Conservation (phyloP, 108 stramenopile species). For the Discostella pseudostelligera region DNA sequence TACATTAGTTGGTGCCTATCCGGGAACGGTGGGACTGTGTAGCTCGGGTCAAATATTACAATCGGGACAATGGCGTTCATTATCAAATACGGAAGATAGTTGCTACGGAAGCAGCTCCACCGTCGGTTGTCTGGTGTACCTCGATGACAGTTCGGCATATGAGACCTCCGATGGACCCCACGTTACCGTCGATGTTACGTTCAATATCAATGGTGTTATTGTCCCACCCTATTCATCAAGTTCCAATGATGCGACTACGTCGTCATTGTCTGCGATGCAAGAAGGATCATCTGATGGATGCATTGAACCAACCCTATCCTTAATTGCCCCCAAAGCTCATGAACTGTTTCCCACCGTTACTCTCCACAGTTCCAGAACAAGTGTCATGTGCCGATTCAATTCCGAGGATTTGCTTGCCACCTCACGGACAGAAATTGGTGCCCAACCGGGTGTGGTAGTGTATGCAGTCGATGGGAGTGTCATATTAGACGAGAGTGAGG, state of each 20-base stretch:
- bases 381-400: conserved; percentile 89
- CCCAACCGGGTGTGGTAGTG: conserved; percentile 72
- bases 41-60: conserved; percentile 88
- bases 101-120: conserved; percentile 80
- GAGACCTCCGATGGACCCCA: conserved; percentile 91
- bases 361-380: conserved; percentile 81
- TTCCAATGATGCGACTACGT: neutral
- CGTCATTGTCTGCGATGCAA: conserved; percentile 11
- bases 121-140: conserved; percentile 90
- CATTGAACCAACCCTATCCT: conserved; percentile 48
- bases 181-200: conserved; percentile 83
- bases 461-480: conserved; percentile 94
- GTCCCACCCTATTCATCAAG: conserved; percentile 39
- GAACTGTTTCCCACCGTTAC: conserved; percentile 93
- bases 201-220: conserved; percentile 80
- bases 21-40: conserved; percentile 89
- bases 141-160: conserved; percentile 84
- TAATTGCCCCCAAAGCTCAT: conserved; percentile 82
- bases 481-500: conserved; percentile 51
- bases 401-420: conserved; percentile 80
- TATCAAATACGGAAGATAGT: conserved; percentile 51
- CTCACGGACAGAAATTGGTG: conserved; percentile 77
- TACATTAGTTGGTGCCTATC: conserved; percentile 93
- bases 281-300: conserved; percentile 9
- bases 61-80: conserved; percentile 81